phyloP scores from a whole-genome alignment of 257 asterid species.

The Apocynum venetum region DNA sequence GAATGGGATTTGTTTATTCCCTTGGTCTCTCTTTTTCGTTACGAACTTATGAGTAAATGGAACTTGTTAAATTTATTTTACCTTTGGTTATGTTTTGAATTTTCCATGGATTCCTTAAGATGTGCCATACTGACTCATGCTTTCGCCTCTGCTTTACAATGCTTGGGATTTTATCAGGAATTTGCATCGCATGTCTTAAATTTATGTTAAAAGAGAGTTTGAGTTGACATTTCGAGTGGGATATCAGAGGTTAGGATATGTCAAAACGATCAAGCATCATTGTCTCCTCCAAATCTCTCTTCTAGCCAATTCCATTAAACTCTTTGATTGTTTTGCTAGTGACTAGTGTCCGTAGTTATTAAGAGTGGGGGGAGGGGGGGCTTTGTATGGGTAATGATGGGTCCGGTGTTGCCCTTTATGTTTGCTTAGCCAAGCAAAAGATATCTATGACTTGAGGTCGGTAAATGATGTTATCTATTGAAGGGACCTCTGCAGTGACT shows the following conservation, averaged over 20 bases:
- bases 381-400: no score
- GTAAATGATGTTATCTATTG: constrained; percentile 21
- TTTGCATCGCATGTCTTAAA: no score
- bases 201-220: no score
- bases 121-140: background rate
- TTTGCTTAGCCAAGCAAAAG: constrained; percentile 39
- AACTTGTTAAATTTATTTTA: background rate
- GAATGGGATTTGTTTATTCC: constrained; percentile 6
- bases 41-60: background rate
- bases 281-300: no score
- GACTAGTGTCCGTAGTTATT: background rate
- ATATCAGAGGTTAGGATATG: no score
- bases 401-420: background rate
- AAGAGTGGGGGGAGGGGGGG: no score
- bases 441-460: constrained; percentile 33
- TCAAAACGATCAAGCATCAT: background rate
- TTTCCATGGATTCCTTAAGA: background rate
- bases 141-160: no score
- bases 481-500: background rate
- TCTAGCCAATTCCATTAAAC: background rate
- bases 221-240: no score
- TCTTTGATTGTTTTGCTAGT: background rate
- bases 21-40: background rate
- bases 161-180: no score
- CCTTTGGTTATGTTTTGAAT: background rate